Evolutionary conservation across 2,329 filamentous ascomycete genomes (phyloP).

Genomic region (Apiospora saccharicola): DNA sequence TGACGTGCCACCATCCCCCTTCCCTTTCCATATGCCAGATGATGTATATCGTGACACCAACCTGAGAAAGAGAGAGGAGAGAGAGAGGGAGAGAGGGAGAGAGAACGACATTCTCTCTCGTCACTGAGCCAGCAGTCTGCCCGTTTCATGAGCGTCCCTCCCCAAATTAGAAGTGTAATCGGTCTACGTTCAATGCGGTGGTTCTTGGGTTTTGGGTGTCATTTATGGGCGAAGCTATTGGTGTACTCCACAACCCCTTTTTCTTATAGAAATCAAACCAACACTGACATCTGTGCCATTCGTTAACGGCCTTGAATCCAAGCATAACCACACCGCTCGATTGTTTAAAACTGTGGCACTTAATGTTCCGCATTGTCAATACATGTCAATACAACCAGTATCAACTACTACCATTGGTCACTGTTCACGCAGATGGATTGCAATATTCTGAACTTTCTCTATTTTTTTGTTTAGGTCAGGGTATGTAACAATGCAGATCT

Average conservation of each 20-base stretch:
- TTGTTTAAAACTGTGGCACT: background rate
- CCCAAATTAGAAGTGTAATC: no score
- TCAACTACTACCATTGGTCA: background rate
- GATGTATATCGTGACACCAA: no score
- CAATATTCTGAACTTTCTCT: constrained; percentile 40
- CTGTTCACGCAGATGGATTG: background rate
- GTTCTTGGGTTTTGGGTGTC: no score
- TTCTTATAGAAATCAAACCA: background rate
- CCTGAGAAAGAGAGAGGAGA: no score
- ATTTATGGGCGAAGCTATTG: background rate
- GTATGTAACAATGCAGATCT: constrained; percentile 44
- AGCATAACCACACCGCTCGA: background rate
- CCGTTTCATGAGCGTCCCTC: no score
- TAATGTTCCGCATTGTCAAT: no score
- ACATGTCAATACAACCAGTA: background rate
- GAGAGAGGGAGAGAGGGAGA: no score
- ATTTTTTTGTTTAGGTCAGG: constrained; percentile 33
- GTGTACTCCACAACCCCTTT: background rate
- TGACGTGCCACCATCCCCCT: background rate
- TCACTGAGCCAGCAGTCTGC: no score
- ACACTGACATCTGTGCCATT: background rate
- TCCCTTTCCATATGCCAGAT: no score
- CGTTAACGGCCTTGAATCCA: background rate
- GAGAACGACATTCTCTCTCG: no score
- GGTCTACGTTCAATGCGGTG: no score